phyloP scores from a whole-genome alignment of 2,329 filamentous ascomycete genomes.

The Colletotrichum acutatum region DNA sequence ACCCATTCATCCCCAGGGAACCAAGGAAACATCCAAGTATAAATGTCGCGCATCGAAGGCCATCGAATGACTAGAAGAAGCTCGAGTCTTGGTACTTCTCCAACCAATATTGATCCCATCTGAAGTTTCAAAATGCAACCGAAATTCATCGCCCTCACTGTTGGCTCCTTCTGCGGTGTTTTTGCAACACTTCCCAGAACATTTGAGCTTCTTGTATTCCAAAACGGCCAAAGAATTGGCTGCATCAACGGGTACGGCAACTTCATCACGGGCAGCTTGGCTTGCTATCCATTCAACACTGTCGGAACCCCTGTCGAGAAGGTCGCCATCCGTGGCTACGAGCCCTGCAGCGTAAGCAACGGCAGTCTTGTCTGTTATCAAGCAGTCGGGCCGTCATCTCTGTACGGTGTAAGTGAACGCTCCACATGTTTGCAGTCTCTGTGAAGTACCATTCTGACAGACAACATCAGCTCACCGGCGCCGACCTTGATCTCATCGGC shows the following conservation, averaged over 20 bases:
- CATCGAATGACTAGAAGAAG: fast-evolving
- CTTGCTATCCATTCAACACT: not conserved
- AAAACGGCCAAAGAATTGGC: not conserved
- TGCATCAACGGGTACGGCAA: not conserved
- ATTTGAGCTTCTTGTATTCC: not conserved
- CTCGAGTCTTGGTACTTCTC: too few species aligned
- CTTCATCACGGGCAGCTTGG: not conserved
- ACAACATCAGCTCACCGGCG: too few species aligned
- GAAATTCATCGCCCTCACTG: not conserved
- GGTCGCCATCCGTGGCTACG: not conserved
- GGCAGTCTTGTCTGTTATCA: not conserved
- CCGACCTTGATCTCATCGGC: too few species aligned
- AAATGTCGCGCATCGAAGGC: too few species aligned
- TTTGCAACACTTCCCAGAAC: not conserved
- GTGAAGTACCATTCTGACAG: too few species aligned
- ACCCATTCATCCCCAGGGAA: too few species aligned
- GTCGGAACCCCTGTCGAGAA: not conserved
- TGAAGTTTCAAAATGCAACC: constrained; percentile 17
- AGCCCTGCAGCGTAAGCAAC: not conserved
- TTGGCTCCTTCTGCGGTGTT: not conserved
- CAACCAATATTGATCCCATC: too few species aligned
- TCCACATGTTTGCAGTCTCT: too few species aligned
- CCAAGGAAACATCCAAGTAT: too few species aligned
- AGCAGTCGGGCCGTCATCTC: not conserved
- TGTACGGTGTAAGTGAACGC: not conserved